phyloP scores from a whole-genome alignment of 2,329 filamentous ascomycete genomes.

The Mycosphaerella arachidis region DNA sequence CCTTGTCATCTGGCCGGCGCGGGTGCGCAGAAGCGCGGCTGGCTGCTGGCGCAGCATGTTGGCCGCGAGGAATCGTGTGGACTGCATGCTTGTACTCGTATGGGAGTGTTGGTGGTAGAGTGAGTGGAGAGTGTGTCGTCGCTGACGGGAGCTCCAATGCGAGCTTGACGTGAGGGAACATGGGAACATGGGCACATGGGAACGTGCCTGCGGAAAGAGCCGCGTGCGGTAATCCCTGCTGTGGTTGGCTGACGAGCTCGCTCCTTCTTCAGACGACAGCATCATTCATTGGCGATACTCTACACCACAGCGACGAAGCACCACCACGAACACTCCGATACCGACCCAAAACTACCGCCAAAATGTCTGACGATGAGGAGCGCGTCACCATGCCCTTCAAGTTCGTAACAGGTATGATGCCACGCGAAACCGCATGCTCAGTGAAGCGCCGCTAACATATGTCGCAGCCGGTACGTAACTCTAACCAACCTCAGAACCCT shows the following conservation, averaged over 20 bases:
- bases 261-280: slow-evolving; percentile 5
- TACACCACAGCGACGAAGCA: slow-evolving; percentile 18
- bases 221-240: slow-evolving; percentile 1
- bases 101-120: slow-evolving; percentile 23
- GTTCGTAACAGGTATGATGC: slow-evolving; percentile 89
- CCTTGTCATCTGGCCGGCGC: slow-evolving; percentile 34
- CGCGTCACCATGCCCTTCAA: slow-evolving; percentile 99
- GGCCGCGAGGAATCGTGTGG: slow-evolving; percentile 39
- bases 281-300: slow-evolving; percentile 14
- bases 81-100: slow-evolving; percentile 31
- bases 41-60: slow-evolving; percentile 35
- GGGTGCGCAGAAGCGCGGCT: slow-evolving; percentile 32
- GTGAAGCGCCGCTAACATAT: slow-evolving; percentile 20
- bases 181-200: no score
- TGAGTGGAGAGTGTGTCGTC: slow-evolving; percentile 27
- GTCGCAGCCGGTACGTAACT: slow-evolving; percentile 32
- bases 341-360: slow-evolving; percentile 45
- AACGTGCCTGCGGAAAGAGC: neutral
- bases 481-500: neutral
- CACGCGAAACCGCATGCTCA: neutral
- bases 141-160: neutral
- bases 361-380: slow-evolving; percentile 87
- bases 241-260: slow-evolving; percentile 1
- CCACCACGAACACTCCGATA: slow-evolving; percentile 9
- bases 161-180: neutral